Evolutionary conservation across 768 basidiomycete genomes (phyloP), one percentile per base, ranked within the genome.

Genomic region (Naganishia antarctica): DNA sequence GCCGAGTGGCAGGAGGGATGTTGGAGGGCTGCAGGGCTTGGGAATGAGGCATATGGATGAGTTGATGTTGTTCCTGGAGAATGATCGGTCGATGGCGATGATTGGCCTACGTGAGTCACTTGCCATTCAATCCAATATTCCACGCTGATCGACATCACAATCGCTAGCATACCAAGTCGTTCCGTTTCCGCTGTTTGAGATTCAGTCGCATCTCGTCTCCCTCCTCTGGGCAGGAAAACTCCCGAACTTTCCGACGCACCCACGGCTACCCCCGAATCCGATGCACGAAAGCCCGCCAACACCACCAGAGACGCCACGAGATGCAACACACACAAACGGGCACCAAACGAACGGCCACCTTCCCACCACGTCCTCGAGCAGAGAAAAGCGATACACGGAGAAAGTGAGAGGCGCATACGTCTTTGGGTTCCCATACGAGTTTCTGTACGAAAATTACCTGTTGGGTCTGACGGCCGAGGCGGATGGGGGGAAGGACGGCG

Each of bases 101-200:
- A 70, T 74, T 3, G 70, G 67, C 8, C 59, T 78, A 11, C 73
- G 76, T 70, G 68, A 75, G 74, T 68, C 15, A n/a, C n/a, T n/a
- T n/a, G n/a, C n/a, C n/a, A n/a, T n/a, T n/a, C n/a, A n/a, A n/a
- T n/a, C n/a, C n/a, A n/a, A n/a, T n/a, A n/a, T n/a, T n/a, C n/a
- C n/a, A n/a, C n/a, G n/a, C n/a, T n/a, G n/a, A n/a, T n/a, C n/a
- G n/a, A n/a, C n/a, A n/a, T n/a, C n/a, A n/a, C n/a, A n/a, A n/a
- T 45, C 16, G 1, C 15, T 63, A 77, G 76, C 70, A 50, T 77
- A 75, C 57, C 70, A 70, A 63, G 84, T 89, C 25, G 82, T 82
- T 0, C 91, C 91, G 2, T 83, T 93, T 64, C 90, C 89, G 0
- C 71, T 91, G 0, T 80, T 86, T 50, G 90, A 96, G 75, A 84